Percentiles rank a stretch among this genome's conserved stretches.
These are phyloP conservation scores for Trichoderma sp. DNA, from an alignment of 2,329 filamentous ascomycete genomes.

Conservation along the genomic window DNA sequence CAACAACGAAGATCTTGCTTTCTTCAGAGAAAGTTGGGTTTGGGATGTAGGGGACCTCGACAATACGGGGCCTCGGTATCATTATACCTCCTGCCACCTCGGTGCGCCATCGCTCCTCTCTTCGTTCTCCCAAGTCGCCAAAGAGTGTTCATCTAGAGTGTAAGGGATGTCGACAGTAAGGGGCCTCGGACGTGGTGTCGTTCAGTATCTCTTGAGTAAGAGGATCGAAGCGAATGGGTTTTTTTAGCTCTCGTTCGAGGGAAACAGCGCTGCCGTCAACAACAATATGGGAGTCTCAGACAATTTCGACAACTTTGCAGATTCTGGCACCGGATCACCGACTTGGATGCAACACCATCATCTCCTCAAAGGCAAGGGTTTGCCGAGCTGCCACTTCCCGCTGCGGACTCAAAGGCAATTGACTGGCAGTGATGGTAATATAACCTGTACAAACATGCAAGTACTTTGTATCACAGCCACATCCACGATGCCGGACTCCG, in stretches of 20 bases:
- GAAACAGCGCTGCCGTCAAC: conserved; percentile 6
- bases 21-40: conserved; percentile 39
- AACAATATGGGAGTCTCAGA: conserved; percentile 15
- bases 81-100: neutral
- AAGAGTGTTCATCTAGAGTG: no score
- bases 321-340: neutral
- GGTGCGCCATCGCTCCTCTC: neutral
- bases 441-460: neutral
- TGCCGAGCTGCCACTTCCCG: neutral
- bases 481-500: neutral
- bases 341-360: conserved; percentile 5
- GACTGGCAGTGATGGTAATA: neutral
- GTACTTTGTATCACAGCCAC: neutral
- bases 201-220: conserved; percentile 31
- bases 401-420: neutral
- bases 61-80: neutral
- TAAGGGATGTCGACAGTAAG: neutral
- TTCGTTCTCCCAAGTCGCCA: no score
- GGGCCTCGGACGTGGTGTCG: neutral
- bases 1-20: conserved; percentile 33
- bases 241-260: conserved; percentile 35
- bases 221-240: conserved; percentile 33
- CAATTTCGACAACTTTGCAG: conserved; percentile 10
- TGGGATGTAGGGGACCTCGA: neutral
- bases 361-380: neutral